Evolutionary conservation across 1,284 basidiomycete species (phyloP).

Genomic region (Pholiota adiposa): DNA sequence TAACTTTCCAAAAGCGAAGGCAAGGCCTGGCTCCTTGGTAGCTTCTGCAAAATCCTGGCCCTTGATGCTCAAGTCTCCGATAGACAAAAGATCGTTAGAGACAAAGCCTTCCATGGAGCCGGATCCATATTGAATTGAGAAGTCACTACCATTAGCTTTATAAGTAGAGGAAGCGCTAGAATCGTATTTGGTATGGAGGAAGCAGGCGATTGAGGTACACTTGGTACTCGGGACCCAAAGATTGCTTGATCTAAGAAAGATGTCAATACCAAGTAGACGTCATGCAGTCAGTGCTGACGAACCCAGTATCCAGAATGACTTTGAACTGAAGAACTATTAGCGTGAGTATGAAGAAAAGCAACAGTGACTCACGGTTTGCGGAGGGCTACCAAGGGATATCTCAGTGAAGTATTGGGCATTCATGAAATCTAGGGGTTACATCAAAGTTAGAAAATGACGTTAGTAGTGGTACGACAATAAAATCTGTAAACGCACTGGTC

Average conservation of each 20-base stretch:
- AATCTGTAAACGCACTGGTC: slow-evolving; percentile 66
- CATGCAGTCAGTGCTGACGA: slow-evolving; percentile 25
- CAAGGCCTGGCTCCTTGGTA: slow-evolving; percentile 94
- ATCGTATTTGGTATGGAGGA: slow-evolving; percentile 96
- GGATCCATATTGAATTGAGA: slow-evolving; percentile 95
- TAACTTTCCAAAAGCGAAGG: slow-evolving; percentile 96
- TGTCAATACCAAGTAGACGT: slow-evolving; percentile 12
- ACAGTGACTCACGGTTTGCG: slow-evolving; percentile 61
- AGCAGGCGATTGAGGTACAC: slow-evolving; percentile 98
- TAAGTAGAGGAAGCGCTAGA: slow-evolving; percentile 83
- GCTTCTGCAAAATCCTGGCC: slow-evolving; percentile 95
- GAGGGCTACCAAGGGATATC: slow-evolving; percentile 82
- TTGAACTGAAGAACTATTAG: slow-evolving; percentile 59
- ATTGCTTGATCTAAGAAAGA: slow-evolving; percentile 73
- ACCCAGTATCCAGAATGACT: slow-evolving; percentile 88
- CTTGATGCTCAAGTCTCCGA: slow-evolving; percentile 85
- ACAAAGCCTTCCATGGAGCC: slow-evolving; percentile 98
- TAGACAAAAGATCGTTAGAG: slow-evolving; percentile 82
- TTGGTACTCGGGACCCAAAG: slow-evolving; percentile 90
- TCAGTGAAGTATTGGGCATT: slow-evolving; percentile 98
- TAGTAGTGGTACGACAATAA: slow-evolving; percentile 7
- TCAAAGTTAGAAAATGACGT: no score
- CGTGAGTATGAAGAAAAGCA: slow-evolving; percentile 7
- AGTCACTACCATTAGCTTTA: slow-evolving; percentile 90
- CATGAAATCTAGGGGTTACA: slow-evolving; percentile 78